A percentile compares a stretch with the other conserved stretches of the same genome.
Conservation (phyloP, 345 rosid species). For the Sisymbrium irio region DNA sequence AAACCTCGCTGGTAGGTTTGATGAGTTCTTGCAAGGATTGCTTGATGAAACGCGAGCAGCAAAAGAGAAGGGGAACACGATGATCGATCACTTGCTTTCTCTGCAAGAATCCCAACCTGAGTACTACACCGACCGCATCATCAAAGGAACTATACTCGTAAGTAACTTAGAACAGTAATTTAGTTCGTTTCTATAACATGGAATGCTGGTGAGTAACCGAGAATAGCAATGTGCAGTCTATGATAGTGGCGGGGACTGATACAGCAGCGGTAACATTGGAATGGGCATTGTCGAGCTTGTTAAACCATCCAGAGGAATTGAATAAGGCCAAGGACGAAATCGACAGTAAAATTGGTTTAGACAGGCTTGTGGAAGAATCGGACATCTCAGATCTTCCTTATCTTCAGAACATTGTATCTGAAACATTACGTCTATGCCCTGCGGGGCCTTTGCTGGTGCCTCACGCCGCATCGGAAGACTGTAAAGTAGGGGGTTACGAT, state of each 20-base stretch:
- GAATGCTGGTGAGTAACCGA: neutral
- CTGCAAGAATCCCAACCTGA: constrained; percentile 51
- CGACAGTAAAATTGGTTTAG: constrained; percentile 24
- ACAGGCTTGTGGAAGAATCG: constrained; percentile 35
- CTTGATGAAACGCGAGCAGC: constrained; percentile 46
- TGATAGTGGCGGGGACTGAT: constrained; percentile 48
- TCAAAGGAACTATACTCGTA: constrained; percentile 50
- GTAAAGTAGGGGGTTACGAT: constrained; percentile 36
- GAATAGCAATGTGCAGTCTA: constrained; percentile 19
- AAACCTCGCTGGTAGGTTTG: constrained; percentile 27
- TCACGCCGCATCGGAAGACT: constrained; percentile 36
- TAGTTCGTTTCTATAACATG: neutral
- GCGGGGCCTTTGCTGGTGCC: constrained; percentile 37
- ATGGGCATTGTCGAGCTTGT: constrained; percentile 47
- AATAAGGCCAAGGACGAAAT: constrained; percentile 38
- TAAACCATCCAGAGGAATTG: constrained; percentile 37
- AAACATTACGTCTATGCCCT: constrained; percentile 44
- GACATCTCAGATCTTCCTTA: constrained; percentile 37
- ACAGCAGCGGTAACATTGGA: constrained; percentile 46
- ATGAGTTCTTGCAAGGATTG: constrained; percentile 48
- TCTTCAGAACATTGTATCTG: constrained; percentile 41
- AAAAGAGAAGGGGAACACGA: constrained; percentile 21
- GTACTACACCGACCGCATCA: constrained; percentile 43
- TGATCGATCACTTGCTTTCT: constrained; percentile 59
- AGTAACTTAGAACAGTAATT: neutral